Evolutionary conservation across 2,329 filamentous ascomycete genomes (phyloP).

Genomic region (Arachnopeziza araneosa): DNA sequence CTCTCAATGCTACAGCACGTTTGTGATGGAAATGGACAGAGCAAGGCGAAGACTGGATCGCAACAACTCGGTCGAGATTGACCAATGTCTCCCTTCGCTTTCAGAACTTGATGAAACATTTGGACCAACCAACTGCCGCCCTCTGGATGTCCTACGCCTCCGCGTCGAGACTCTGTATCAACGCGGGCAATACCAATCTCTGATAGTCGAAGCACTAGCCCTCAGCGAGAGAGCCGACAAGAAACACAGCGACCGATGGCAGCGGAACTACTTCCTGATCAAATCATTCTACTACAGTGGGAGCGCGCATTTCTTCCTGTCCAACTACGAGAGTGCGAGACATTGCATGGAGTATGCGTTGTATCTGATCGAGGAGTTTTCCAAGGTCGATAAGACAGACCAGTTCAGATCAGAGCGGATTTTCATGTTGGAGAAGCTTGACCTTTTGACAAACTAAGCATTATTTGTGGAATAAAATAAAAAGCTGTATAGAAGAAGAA

Average conservation of each 20-base stretch:
- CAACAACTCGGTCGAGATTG: background rate
- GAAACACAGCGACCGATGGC: background rate
- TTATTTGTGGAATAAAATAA: background rate
- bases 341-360: background rate
- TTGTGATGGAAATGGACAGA: background rate
- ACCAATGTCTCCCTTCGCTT: background rate
- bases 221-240: background rate
- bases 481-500: no score
- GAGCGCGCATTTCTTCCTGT: background rate
- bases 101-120: background rate
- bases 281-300: background rate
- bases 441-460: background rate
- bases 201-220: background rate
- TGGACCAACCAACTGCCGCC: background rate
- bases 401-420: background rate
- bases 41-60: background rate
- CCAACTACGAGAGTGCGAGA: background rate
- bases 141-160: background rate
- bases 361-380: background rate
- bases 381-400: background rate
- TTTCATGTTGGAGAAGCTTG: background rate
- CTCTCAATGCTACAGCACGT: background rate
- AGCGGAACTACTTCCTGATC: background rate
- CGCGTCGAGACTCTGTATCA: background rate
- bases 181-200: background rate